A percentile compares a stretch with the other conserved stretches of the same genome.
These are phyloP conservation scores for Paecilomyces sp. DNA, from an alignment of 2,329 filamentous ascomycete species.

Conservation along the genomic window DNA sequence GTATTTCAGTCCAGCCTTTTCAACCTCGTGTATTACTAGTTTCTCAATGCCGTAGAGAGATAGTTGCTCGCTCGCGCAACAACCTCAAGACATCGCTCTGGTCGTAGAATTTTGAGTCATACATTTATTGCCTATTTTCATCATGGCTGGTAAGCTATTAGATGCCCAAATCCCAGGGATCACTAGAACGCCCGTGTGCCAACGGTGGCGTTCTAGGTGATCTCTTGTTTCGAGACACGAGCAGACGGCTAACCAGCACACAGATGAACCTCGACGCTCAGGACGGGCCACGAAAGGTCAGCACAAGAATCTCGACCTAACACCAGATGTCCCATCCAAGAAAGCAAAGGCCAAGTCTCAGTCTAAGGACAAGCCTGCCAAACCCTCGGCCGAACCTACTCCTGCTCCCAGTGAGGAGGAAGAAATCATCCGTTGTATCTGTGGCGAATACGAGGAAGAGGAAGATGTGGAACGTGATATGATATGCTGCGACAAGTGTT, in stretches of 20 bases:
- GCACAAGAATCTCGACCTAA: conserved; percentile 75
- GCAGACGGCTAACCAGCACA: conserved; percentile 21
- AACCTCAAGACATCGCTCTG: conserved; percentile 11
- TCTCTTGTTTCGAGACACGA: neutral
- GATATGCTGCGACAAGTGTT: conserved; percentile 92
- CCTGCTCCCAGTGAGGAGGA: conserved; percentile 43
- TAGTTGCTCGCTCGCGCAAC: conserved; percentile 17
- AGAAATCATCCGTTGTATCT: conserved; percentile 87
- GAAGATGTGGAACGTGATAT: conserved; percentile 83
- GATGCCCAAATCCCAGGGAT: conserved; percentile 16
- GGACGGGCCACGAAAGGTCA: conserved; percentile 95
- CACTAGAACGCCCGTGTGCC: neutral
- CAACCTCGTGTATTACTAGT: conserved; percentile 34
- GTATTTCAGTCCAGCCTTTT: conserved; percentile 22
- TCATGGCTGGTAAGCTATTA: conserved; percentile 57
- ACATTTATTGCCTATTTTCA: conserved; percentile 22
- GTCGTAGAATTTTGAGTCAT: conserved; percentile 31
- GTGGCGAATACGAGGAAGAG: conserved; percentile 77
- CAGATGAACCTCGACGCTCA: conserved; percentile 84
- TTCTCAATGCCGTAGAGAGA: conserved; percentile 35
- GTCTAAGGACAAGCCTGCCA: conserved; percentile 37
- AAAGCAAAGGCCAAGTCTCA: conserved; percentile 42
- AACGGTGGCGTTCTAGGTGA: neutral
- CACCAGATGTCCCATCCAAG: conserved; percentile 52
- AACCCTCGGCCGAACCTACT: conserved; percentile 41